Conservation (phyloP, 179 eudicot species). For the Patellifolia procumbens region DNA sequence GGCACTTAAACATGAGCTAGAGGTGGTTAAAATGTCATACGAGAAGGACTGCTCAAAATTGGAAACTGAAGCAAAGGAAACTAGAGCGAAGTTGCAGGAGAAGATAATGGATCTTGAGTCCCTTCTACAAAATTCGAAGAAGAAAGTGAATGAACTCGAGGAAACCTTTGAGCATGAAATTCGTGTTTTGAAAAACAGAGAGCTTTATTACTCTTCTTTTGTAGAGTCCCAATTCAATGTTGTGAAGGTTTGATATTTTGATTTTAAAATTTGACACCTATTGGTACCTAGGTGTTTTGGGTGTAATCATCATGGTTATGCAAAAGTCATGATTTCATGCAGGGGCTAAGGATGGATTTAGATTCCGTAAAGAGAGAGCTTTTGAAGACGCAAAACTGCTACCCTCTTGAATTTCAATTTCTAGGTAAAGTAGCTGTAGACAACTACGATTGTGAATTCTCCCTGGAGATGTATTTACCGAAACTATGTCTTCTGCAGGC, state of each 20-base stretch:
- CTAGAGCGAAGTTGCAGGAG: constrained; percentile 57
- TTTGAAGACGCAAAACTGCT: constrained; percentile 50
- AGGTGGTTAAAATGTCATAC: constrained; percentile 46
- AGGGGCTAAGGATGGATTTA: constrained; percentile 64
- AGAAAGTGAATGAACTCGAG: constrained; percentile 74
- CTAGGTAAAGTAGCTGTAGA: constrained; percentile 51
- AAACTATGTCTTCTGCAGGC: constrained; percentile 42
- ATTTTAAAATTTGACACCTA: background rate
- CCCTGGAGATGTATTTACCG: background rate
- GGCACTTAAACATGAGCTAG: constrained; percentile 59
- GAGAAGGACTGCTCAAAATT: constrained; percentile 52
- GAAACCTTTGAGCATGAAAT: constrained; percentile 58
- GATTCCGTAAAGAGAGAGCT: constrained; percentile 68
- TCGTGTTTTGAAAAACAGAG: constrained; percentile 64
- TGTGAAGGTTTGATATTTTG: constrained; percentile 59
- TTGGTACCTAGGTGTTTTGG: background rate
- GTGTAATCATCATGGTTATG: constrained; percentile 1
- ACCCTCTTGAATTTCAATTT: constrained; percentile 60
- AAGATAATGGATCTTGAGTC: constrained; percentile 64
- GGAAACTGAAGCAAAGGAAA: constrained; percentile 56
- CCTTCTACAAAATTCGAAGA: constrained; percentile 59
- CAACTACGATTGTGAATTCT: background rate
- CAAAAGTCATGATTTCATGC: constrained; percentile 28
- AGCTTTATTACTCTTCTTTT: constrained; percentile 57
- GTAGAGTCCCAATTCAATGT: constrained; percentile 58